Conservation (phyloP, 2,329 filamentous ascomycete genomes). For the Herpotrichia juniperi region DNA sequence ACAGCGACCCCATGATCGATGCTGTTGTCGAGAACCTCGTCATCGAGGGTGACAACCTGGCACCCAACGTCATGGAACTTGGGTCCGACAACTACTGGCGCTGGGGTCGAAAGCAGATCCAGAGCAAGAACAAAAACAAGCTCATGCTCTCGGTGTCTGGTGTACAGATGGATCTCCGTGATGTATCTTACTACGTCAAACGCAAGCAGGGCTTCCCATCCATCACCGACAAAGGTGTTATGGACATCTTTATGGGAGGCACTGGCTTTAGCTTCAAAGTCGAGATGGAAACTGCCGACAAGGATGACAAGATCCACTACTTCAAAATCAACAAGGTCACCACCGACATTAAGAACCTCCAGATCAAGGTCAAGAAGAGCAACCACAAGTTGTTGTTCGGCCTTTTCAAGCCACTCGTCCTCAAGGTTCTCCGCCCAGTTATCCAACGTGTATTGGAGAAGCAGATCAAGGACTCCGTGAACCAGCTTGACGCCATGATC, state of each 20-base stretch:
- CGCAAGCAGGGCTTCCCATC: slow-evolving; percentile 92
- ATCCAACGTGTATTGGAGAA: slow-evolving; percentile 89
- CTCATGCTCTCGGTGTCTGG: slow-evolving; percentile 86
- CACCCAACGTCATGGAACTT: slow-evolving; percentile 89
- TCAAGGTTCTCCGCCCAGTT: slow-evolving; percentile 82
- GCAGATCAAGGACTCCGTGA: slow-evolving; percentile 82
- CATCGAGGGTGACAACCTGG: slow-evolving; percentile 94
- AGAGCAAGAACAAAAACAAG: slow-evolving; percentile 82
- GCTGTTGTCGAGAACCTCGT: slow-evolving; percentile 93
- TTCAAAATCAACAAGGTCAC: slow-evolving; percentile 93
- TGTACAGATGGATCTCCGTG: slow-evolving; percentile 82
- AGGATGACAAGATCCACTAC: slow-evolving; percentile 78
- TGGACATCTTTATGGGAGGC: slow-evolving; percentile 86
- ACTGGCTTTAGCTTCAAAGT: slow-evolving; percentile 91
- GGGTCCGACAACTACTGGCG: slow-evolving; percentile 92
- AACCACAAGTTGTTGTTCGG: slow-evolving; percentile 91
- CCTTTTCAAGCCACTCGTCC: slow-evolving; percentile 83
- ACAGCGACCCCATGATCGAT: slow-evolving; percentile 82
- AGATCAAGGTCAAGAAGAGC: slow-evolving; percentile 91
- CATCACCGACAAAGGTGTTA: slow-evolving; percentile 84
- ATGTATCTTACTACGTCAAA: slow-evolving; percentile 91
- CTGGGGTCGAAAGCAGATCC: slow-evolving; percentile 88
- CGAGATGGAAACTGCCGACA: slow-evolving; percentile 80
- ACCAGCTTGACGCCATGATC: slow-evolving; percentile 73
- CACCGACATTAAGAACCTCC: slow-evolving; percentile 79